Conservation (phyloP, 179 eudicot species). For the Corrigiola litoralis region DNA sequence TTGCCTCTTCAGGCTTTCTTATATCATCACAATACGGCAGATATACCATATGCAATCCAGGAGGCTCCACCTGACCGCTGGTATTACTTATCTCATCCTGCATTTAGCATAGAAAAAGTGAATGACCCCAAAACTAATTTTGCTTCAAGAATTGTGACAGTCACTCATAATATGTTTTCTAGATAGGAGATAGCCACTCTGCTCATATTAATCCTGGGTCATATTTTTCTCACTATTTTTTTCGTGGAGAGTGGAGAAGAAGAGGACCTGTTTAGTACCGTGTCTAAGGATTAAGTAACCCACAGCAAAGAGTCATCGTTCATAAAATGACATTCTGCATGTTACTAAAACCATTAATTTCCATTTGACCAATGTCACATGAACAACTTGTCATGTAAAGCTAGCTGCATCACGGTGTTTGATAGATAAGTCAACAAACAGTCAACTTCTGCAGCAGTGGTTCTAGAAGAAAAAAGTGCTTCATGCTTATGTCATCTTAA, state of each 20-base stretch:
- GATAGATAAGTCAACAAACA: not conserved
- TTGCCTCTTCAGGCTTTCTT: slow-evolving; percentile 83
- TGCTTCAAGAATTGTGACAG: not conserved
- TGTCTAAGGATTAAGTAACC: not conserved
- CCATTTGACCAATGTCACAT: not conserved
- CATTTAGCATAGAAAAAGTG: slow-evolving; percentile 13
- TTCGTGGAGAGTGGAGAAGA: not conserved
- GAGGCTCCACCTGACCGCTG: slow-evolving; percentile 92
- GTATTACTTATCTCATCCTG: slow-evolving; percentile 80
- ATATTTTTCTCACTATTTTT: too few relatives aligned
- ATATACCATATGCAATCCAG: slow-evolving; percentile 97
- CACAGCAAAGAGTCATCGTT: not conserved
- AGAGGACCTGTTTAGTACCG: not conserved
- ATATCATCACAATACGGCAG: slow-evolving; percentile 97
- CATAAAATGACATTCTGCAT: not conserved
- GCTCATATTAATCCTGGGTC: too few relatives aligned
- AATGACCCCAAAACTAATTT: not conserved
- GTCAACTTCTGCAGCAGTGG: not conserved
- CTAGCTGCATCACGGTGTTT: not conserved
- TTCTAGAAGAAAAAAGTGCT: not conserved
- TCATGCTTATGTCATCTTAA: not conserved
- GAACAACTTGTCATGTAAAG: not conserved
- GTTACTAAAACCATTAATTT: not conserved
- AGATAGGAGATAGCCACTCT: too few relatives aligned
- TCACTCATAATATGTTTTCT: not conserved